phyloP scores from a whole-genome alignment of 306 rosid species.

The Trichosanthes cucumerina region DNA sequence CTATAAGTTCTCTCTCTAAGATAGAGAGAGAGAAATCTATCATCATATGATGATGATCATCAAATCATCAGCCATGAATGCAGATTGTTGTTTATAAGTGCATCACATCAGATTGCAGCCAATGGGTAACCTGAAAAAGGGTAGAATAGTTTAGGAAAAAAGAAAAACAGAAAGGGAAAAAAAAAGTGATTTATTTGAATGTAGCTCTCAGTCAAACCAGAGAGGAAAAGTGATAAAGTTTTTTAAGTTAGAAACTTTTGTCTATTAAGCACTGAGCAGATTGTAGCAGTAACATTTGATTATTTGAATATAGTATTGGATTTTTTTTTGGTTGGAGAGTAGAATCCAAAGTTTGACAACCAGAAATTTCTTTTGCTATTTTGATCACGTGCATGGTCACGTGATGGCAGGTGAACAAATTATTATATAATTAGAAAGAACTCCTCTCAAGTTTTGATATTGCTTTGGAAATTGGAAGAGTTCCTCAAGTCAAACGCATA shows the following conservation, averaged over 20 bases:
- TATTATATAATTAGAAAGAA: conserved; percentile 7
- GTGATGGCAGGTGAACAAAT: conserved; percentile 22
- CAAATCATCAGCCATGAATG: conserved; percentile 2
- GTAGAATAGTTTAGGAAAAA: background rate
- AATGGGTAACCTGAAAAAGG: background rate
- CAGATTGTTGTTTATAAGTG: background rate
- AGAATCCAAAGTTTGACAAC: conserved; percentile 73
- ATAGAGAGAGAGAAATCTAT: background rate
- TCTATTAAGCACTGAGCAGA: conserved; percentile 7
- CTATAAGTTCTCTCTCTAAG: background rate
- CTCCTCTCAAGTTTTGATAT: conserved; percentile 22
- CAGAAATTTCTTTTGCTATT: conserved; percentile 17
- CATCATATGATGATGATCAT: background rate
- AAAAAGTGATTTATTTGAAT: background rate
- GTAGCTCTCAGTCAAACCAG: conserved; percentile 5
- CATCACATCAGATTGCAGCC: conserved; percentile 11
- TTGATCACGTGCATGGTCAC: conserved; percentile 64
- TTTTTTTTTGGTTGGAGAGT: conserved; percentile 7
- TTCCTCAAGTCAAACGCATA: conserved; percentile 40
- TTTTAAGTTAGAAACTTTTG: background rate
- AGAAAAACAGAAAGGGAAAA: background rate
- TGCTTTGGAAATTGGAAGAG: conserved; percentile 70
- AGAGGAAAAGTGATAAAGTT: background rate
- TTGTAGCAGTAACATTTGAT: conserved; percentile 12
- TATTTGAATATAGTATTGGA: conserved; percentile 17